Percentiles rank a stretch among this genome's conserved stretches.
Conservation (phyloP, 2,329 filamentous ascomycete species). For the Ilyonectria destructans region DNA sequence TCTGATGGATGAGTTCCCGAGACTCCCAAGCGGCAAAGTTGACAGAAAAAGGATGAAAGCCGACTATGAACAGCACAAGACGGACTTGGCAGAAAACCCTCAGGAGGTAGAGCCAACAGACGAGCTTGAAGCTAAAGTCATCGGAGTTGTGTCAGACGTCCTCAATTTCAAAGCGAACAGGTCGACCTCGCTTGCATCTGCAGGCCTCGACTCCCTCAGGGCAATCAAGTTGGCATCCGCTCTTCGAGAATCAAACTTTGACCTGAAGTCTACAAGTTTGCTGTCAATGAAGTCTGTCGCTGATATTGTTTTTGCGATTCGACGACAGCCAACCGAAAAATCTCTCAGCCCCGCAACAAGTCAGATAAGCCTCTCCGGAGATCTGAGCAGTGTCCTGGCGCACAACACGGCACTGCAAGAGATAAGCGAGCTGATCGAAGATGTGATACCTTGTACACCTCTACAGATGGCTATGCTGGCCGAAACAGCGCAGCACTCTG, state of each 20-base stretch:
- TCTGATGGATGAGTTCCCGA: conserved; percentile 76
- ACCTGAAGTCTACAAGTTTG: conserved; percentile 73
- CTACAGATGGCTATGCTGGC: conserved; percentile 86
- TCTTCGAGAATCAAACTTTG: conserved; percentile 72
- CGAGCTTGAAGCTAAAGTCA: conserved; percentile 53
- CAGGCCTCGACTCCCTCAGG: conserved; percentile 76
- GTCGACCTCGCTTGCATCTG: conserved; percentile 63
- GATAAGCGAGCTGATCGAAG: conserved; percentile 53
- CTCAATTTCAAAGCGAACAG: conserved; percentile 57
- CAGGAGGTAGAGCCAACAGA: conserved; percentile 36
- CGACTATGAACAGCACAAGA: conserved; percentile 58
- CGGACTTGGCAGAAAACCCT: conserved; percentile 17
- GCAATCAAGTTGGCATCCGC: conserved; percentile 71
- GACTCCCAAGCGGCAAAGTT: conserved; percentile 87
- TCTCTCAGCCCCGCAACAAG: background rate
- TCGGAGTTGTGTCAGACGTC: conserved; percentile 58
- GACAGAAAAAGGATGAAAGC: conserved; percentile 77
- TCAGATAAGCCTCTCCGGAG: conserved; percentile 38
- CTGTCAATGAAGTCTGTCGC: conserved; percentile 68
- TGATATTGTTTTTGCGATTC: conserved; percentile 46
- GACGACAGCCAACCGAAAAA: conserved; percentile 18
- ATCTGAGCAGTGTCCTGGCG: conserved; percentile 38
- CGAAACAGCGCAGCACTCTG: conserved; percentile 75
- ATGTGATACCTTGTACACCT: conserved; percentile 76
- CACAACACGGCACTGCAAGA: conserved; percentile 34